Base-by-base conservation (phyloP, 75 land plant species). In the Selaginella tamariscina region DNA sequence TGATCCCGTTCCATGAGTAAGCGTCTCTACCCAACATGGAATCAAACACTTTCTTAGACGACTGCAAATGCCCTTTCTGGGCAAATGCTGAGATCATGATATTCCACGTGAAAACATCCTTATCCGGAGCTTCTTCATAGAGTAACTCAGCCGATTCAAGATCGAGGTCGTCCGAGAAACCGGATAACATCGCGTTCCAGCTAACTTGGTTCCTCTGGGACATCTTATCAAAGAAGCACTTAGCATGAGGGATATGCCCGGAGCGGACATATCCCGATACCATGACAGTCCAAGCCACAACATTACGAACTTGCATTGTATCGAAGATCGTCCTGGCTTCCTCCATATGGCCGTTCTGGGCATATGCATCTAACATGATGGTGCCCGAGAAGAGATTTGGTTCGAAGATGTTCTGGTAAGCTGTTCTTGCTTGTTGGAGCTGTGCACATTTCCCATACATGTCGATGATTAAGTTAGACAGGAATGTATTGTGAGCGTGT, bases 281-380 rank as follows among this genome's bases (percentile, higher is more conserved):
- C 62, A 59, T 59, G 62, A 21, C 62, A 5, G 62, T 59, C 62
- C 62, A 59, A 8, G 62, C 21, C 9, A 59, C 62, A 2, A 59
- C 62, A 59, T 59, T 59, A n/a, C 27, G 62, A 23, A 23, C 62
- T 5, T 59, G 18, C 62, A 59, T 59, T 5, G 23, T n/a, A 21
- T 59, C 26, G 24, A 59, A 59, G 5, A 59, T 59, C 62, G 9
- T 5, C 62, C 23, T 8, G 62, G 26, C 62, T 27, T 59, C 18
- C 5, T 8, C 8, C 26, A 59, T 59, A 59, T 59, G 23, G n/a
- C 62, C 62, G 26, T 59, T 59, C 8, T n/a, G 62, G 26, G 62
- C 62, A 59, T 59, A 59, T 21, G 62, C 62, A n/a, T 59, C 62
- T 5, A 59, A 8, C 62, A 59, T 59, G 23, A 59, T 59, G 24